These are phyloP conservation scores for Blepharisma stoltei DNA, from an alignment of 73 alveolate species.

Conservation along the genomic window DNA sequence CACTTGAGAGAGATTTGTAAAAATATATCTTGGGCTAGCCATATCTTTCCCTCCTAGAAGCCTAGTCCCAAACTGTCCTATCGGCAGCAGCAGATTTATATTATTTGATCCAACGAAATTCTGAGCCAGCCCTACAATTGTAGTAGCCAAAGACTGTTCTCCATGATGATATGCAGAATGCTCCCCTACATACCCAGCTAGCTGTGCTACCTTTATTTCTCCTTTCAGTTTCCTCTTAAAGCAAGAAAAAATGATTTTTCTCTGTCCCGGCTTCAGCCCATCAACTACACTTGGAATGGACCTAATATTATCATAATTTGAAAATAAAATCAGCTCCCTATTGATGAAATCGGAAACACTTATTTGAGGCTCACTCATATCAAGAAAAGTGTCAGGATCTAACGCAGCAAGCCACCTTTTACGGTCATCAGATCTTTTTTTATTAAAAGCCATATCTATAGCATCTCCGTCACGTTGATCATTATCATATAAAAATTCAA, in stretches of 20 bases:
- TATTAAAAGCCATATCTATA: slow-evolving; percentile 96
- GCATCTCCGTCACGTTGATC: slow-evolving; percentile 90
- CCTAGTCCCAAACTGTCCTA: slow-evolving; percentile 99
- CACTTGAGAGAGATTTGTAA: slow-evolving; percentile 72
- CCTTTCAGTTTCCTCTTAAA: slow-evolving; percentile 81
- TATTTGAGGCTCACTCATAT: slow-evolving; percentile 56
- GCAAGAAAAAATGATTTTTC: slow-evolving; percentile 89
- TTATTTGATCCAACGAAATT: slow-evolving; percentile 98
- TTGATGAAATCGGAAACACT: slow-evolving; percentile 86
- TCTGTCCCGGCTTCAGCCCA: slow-evolving; percentile 96
- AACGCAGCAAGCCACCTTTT: slow-evolving; percentile 87
- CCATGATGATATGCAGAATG: slow-evolving; percentile 99
- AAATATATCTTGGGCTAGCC: slow-evolving; percentile 98
- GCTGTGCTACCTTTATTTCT: slow-evolving; percentile 98
- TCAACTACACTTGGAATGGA: slow-evolving; percentile 97
- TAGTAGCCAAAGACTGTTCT: slow-evolving; percentile 80
- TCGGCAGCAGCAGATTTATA: slow-evolving; percentile 90
- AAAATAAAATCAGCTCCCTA: slow-evolving; percentile 92
- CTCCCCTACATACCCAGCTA: slow-evolving; percentile 97
- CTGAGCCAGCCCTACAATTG: slow-evolving; percentile 99
- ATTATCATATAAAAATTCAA: slow-evolving; percentile 66
- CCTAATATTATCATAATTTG: slow-evolving; percentile 92
- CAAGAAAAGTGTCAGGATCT: slow-evolving; percentile 59
- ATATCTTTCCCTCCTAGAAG: slow-evolving; percentile 97
- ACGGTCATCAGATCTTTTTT: slow-evolving; percentile 92